These are phyloP conservation scores for Solanum etuberosum DNA, from an alignment of 257 asterid genomes.

Conservation along the genomic window DNA sequence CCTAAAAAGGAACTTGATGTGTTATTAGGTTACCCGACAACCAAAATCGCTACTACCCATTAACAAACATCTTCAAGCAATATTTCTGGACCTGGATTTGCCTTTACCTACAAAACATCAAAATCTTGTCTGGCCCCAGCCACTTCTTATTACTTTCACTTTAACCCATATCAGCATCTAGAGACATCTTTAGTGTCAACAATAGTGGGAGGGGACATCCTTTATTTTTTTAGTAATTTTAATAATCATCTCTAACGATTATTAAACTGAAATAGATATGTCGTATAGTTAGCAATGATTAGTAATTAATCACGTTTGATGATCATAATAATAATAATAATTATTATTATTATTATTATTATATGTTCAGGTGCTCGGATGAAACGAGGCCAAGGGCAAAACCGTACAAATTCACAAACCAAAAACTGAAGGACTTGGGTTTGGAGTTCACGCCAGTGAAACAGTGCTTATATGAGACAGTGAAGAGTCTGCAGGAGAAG, in stretches of 20 bases:
- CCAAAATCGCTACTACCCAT: background rate
- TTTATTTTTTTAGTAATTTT: background rate
- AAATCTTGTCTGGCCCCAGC: background rate
- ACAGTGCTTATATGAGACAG: constrained; percentile 58
- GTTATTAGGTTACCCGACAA: background rate
- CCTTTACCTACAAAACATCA: constrained; percentile 1
- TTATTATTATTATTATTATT: background rate
- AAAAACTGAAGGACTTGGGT: constrained; percentile 61
- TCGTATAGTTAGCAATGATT: background rate
- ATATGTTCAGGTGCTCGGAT: constrained; percentile 50
- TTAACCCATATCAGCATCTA: background rate
- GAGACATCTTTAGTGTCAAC: background rate
- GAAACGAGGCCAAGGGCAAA: constrained; percentile 48
- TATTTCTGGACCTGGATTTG: background rate
- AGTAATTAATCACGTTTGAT: background rate
- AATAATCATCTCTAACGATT: background rate
- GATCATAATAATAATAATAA: no score
- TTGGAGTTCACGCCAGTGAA: constrained; percentile 51
- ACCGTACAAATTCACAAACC: constrained; percentile 62
- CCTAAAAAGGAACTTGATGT: background rate
- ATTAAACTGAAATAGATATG: background rate
- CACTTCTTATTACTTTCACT: background rate
- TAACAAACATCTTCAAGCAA: background rate
- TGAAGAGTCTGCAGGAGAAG: constrained; percentile 64
- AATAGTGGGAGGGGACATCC: background rate